Percentiles rank a stretch among this genome's conserved stretches.
These are phyloP conservation scores for Pezizomycotina sp. DNA, from an alignment of 2,329 filamentous ascomycete genomes.

Conservation along the genomic window DNA sequence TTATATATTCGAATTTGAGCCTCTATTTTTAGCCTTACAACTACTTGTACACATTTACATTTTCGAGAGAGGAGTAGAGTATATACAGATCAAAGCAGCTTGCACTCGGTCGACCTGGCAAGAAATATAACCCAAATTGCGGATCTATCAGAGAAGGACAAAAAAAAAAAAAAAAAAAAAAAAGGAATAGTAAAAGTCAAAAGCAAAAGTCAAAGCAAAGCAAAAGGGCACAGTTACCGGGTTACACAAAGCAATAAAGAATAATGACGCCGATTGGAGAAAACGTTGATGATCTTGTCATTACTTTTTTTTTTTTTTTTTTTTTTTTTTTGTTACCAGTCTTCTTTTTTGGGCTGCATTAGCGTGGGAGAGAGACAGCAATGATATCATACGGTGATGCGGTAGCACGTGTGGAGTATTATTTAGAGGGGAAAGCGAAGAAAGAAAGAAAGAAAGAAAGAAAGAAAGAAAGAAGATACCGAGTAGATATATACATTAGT, in stretches of 20 bases:
- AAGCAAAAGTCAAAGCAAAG: constrained; percentile 2
- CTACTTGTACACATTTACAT: constrained; percentile 12
- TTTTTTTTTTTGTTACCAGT: too few species aligned
- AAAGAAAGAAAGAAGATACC: constrained; percentile 2
- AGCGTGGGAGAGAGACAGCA: too few species aligned
- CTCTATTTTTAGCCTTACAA: constrained; percentile 6
- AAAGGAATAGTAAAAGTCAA: constrained; percentile 1
- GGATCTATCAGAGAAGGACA: background rate
- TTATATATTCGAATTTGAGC: constrained; percentile 2
- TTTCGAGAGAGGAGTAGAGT: constrained; percentile 3
- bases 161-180: constrained; percentile 8
- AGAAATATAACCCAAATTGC: constrained; percentile 1
- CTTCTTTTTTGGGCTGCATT: too few species aligned
- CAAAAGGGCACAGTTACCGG: background rate
- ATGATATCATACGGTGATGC: too few species aligned
- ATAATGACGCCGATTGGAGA: too few species aligned
- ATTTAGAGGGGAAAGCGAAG: too few species aligned
- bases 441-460: too few species aligned
- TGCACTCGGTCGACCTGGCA: constrained; percentile 11
- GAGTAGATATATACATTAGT: too few species aligned
- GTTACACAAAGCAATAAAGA: background rate
- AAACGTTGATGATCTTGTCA: too few species aligned
- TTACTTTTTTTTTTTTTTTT: too few species aligned
- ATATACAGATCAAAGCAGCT: constrained; percentile 10
- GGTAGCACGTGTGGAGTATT: too few species aligned